Percentiles rank a stretch among this genome's conserved stretches.
These are phyloP conservation scores for Tuber microsphaerosporum DNA, from an alignment of 495 filamentous ascomycete genomes.

Conservation along the genomic window DNA sequence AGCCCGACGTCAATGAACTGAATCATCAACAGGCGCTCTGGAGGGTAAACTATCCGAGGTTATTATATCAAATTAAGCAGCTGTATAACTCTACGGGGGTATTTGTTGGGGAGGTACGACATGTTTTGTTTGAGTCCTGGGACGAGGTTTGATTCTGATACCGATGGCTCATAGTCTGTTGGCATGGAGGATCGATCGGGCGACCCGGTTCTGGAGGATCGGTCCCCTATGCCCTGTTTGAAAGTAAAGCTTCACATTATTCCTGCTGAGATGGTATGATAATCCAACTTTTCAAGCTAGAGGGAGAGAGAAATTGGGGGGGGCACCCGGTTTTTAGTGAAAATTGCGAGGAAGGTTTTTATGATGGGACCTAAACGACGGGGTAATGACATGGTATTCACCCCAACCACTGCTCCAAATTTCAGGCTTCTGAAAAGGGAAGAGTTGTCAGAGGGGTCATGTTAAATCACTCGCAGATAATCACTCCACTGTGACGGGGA, in stretches of 20 bases:
- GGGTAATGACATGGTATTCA: not conserved
- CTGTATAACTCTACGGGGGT: constrained; percentile 49
- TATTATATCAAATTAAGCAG: constrained; percentile 49
- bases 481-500: not conserved
- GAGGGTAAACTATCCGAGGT: constrained; percentile 43
- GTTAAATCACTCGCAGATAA: not conserved
- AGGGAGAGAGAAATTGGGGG: not conserved
- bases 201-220: constrained; percentile 22
- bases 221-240: constrained; percentile 27
- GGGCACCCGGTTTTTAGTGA: not conserved
- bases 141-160: constrained; percentile 31
- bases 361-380: not conserved
- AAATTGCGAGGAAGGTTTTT: not conserved
- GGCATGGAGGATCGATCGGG: constrained; percentile 41
- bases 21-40: constrained; percentile 57
- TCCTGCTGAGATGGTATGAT: not conserved
- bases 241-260: not conserved
- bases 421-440: not conserved
- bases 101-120: no score
- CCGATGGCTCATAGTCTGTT: constrained; percentile 38
- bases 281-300: not conserved
- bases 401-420: not conserved
- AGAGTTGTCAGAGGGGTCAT: not conserved
- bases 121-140: not conserved
- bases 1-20: constrained; percentile 53